Evolutionary conservation across 345 rosid species (phyloP), one percentile per base, ranked within the genome.

Genomic region (Erodium maritimum): DNA sequence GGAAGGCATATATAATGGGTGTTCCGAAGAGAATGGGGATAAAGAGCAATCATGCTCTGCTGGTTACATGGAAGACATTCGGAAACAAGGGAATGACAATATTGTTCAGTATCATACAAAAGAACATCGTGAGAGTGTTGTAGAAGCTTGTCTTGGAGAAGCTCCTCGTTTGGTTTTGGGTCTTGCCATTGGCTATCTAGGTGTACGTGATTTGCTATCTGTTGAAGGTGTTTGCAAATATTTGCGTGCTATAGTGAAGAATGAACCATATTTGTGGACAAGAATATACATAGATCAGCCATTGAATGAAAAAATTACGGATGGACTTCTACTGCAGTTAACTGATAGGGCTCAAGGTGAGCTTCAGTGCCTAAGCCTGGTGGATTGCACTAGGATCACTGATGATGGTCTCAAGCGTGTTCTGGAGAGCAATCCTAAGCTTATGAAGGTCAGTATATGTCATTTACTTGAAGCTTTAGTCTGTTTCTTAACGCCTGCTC

Each of bases 261-360:
- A 59, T 70, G 99, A 94, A 53, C 64, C 90, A 23, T 70, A 84
- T 4, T 62, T 87, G 56, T 94, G 97, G 97, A 85, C 74, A 59
- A 85, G 63, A 68, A 69, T 90, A 60, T 91, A 90, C 75, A 75
- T 94, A 23, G 81, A 67, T 54, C 90, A 77, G 50, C 97, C 99
- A 0, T 66, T 85, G 77, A 93, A 70, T 60, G 97, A 93, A 70
- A 89, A 82, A 80, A 77, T 93, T 19, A 93, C 95, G 0, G 97
- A 93, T 61, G 96, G 90, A 66, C 65, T 71, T 73, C 84, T 91
- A 59, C 58, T 88, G 78, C 72, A 80, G 62, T 61, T 88, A 66
- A 68, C 87, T 57, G 70, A 71, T 29, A 80, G 84, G 74, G 93
- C 96, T 64, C 88, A 79, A 71, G 93, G 95, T n/a, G 80, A 70